Evolutionary conservation across 495 filamentous ascomycete genomes (phyloP).

Genomic region (Patellaria atrata): DNA sequence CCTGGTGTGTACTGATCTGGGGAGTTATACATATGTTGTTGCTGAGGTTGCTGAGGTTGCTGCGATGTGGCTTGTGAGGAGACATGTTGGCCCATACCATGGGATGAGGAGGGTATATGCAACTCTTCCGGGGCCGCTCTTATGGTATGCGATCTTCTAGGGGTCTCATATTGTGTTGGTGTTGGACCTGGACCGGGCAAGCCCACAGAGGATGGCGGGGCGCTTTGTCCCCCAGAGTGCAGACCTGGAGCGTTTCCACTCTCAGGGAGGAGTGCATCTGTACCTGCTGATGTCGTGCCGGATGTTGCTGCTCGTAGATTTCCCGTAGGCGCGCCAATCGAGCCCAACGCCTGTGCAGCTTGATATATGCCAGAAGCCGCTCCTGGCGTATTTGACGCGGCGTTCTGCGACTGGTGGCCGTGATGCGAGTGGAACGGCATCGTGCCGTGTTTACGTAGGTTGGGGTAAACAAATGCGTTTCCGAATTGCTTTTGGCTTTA

Average conservation of each 20-base stretch:
- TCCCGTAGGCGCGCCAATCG: conserved; percentile 33
- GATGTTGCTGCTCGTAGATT: conserved; percentile 26
- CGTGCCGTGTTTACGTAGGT: conserved; percentile 5
- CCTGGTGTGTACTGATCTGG: conserved; percentile 36
- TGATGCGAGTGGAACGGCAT: conserved; percentile 22
- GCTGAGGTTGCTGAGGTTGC: conserved; percentile 33
- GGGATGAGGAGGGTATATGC: conserved; percentile 52
- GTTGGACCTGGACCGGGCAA: conserved; percentile 22
- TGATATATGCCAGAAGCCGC: conserved; percentile 25
- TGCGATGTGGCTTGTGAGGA: conserved; percentile 15
- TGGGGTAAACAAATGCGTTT: no score
- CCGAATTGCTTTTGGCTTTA: no score
- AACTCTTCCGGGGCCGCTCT: conserved; percentile 56
- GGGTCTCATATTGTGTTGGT: conserved; percentile 37
- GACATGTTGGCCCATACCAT: conserved; percentile 25
- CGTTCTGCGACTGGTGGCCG: conserved; percentile 7
- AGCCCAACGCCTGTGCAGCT: conserved; percentile 33
- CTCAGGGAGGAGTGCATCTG: conserved; percentile 23
- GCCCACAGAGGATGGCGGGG: conserved; percentile 21
- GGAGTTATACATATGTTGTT: conserved; percentile 36
- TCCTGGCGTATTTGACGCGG: conserved; percentile 12
- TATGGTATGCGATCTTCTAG: conserved; percentile 37
- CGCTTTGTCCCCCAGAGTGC: conserved; percentile 15
- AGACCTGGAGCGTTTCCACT: conserved; percentile 20
- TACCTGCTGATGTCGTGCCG: conserved; percentile 24